phyloP scores from a whole-genome alignment of 164 flowering plant genomes.

The Cinnamomum micranthum region DNA sequence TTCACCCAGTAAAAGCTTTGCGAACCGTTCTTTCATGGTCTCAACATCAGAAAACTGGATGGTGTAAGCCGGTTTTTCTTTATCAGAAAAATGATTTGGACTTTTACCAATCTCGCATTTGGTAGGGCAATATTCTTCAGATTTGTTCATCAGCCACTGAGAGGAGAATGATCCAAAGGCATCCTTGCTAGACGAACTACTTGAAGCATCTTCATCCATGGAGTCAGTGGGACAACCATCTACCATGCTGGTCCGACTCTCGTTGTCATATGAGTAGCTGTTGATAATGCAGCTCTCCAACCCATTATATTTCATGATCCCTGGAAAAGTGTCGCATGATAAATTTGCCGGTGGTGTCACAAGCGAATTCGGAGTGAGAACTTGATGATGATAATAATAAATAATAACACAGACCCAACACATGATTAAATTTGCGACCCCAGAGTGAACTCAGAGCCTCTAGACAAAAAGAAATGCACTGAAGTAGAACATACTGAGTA shows the following conservation, averaged over 20 bases:
- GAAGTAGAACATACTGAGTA: too few relatives aligned
- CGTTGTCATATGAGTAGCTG: conserved; percentile 50
- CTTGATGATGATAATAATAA: not conserved
- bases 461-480: too few relatives aligned
- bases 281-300: conserved; percentile 77
- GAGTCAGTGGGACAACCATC: conserved; percentile 62
- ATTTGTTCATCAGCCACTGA: conserved; percentile 45
- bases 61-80: conserved; percentile 35
- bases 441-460: too few relatives aligned
- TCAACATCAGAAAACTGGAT: conserved; percentile 54
- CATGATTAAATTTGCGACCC: too few relatives aligned
- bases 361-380: not conserved
- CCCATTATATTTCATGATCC: conserved; percentile 75
- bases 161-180: conserved; percentile 76
- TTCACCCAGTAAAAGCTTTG: conserved; percentile 82
- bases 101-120: conserved; percentile 54
- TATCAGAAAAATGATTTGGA: conserved; percentile 32
- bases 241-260: conserved; percentile 61
- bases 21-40: conserved; percentile 77
- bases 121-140: conserved; percentile 39
- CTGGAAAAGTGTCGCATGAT: conserved; percentile 31
- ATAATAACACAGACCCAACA: not conserved
- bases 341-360: not conserved
- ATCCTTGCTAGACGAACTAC: conserved; percentile 84
- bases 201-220: conserved; percentile 64